Base-by-base conservation (phyloP, 371 early-diverging fungal species). In the Cokeromyces recurvatus region DNA sequence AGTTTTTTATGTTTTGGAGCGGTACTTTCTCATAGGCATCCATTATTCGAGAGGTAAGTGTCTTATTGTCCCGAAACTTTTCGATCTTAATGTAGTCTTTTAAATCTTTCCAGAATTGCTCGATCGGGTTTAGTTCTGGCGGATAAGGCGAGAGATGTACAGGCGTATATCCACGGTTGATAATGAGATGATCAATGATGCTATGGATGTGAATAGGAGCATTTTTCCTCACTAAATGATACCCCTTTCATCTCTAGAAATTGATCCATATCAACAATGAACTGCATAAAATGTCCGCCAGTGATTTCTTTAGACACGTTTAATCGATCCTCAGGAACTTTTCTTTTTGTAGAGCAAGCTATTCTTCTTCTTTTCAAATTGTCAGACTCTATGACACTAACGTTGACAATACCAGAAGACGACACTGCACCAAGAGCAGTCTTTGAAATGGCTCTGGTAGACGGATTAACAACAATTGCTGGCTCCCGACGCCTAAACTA, bases 281-380 rank as follows among this genome's bases (percentile, higher is more conserved):
- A 51, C 12, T 38, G 43, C 19, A 43, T 12, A 43, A 43, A 43
- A 8, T 43, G 51, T 4, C 14, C 43, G 27, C 21, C 29, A 31
- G 27, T 50, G n/a, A 39, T 50, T 37, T 37, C 32, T 34, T 50
- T 50, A 17, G 43, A 39, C 21, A 51, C 27, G 32, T 42, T 24
- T 19, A 16, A 39, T 27, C 22, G 24, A 48, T 48, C 41, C 17
- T 45, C n/a, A 25, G 44, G 14, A n/a, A 34, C 14, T 24, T 39
- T 40, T 24, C 53, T 46, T 20, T 53, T 45, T 20, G 41, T 40
- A 40, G 41, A 32, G n/a, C 39, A 32, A 8, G 40, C 40, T 16
- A 43, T 43, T 20, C 43, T 43, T 15, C 29, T 36, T 43, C 29
- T 50, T 32, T 51, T 51, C 2, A 31, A 12, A 36, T 29, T 51